Evolutionary conservation across 371 early-diverging fungal species (phyloP).

Genomic region (Mucor velutinosus): DNA sequence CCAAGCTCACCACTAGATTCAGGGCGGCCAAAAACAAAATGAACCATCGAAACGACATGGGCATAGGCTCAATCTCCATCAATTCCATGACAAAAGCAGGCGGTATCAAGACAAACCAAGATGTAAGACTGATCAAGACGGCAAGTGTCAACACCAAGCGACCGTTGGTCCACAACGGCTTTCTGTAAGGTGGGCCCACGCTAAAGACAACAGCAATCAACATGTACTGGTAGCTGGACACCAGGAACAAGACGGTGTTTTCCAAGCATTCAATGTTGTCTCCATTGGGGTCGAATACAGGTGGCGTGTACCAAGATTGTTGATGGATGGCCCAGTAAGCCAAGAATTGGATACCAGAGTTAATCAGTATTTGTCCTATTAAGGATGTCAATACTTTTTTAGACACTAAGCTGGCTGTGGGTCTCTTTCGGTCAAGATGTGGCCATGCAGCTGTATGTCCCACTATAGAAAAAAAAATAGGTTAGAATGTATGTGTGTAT

Average conservation of each 20-base stretch:
- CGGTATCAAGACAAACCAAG: slow-evolving; percentile 55
- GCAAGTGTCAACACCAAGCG: slow-evolving; percentile 59
- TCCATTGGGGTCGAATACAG: slow-evolving; percentile 67
- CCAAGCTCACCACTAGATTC: slow-evolving; percentile 51
- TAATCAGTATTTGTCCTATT: slow-evolving; percentile 85
- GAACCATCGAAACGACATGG: slow-evolving; percentile 47
- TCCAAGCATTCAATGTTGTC: slow-evolving; percentile 78
- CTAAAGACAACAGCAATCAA: slow-evolving; percentile 88
- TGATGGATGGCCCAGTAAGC: slow-evolving; percentile 70
- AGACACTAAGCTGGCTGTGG: slow-evolving; percentile 92
- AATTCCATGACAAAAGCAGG: slow-evolving; percentile 36
- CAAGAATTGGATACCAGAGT: slow-evolving; percentile 74
- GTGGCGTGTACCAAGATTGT: slow-evolving; percentile 71
- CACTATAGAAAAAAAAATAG: slow-evolving; percentile 49
- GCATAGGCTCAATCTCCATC: slow-evolving; percentile 62
- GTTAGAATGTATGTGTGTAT: too few species aligned
- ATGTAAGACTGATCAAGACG: slow-evolving; percentile 51
- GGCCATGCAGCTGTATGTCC: slow-evolving; percentile 86
- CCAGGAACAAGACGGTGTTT: slow-evolving; percentile 87
- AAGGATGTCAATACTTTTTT: slow-evolving; percentile 89
- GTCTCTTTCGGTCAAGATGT: slow-evolving; percentile 74
- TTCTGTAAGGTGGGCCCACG: slow-evolving; percentile 93
- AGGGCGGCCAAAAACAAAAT: slow-evolving; percentile 48
- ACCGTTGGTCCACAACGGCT: slow-evolving; percentile 80
- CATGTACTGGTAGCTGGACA: slow-evolving; percentile 93